phyloP scores from a whole-genome alignment of 768 basidiomycete species.

The Lactarius trivialis region DNA sequence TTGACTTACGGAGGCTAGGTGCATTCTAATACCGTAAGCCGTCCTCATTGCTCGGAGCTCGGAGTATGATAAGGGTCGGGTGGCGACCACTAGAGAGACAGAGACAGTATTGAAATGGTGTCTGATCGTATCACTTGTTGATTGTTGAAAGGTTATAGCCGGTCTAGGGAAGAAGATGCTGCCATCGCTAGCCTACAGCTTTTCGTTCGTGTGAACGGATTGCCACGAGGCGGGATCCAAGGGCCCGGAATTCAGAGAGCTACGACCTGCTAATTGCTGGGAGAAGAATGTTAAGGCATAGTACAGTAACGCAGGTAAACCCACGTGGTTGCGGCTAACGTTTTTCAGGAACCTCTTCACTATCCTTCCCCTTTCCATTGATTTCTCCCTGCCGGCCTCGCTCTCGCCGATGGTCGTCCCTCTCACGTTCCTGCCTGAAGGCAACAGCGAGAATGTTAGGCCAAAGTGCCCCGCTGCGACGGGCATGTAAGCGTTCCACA shows the following conservation, averaged over 20 bases:
- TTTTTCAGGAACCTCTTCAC: conserved; percentile 12
- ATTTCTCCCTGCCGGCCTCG: conserved; percentile 6
- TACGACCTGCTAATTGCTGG: conserved; percentile 13
- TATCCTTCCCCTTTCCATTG: conserved; percentile 7
- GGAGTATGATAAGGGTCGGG: neutral
- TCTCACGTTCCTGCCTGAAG: conserved; percentile 23
- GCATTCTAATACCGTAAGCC: conserved; percentile 15
- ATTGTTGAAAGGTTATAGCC: neutral
- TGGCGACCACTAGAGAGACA: neutral
- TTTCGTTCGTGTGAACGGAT: conserved; percentile 4
- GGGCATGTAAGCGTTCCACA: conserved; percentile 22
- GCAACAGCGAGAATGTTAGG: conserved; percentile 24
- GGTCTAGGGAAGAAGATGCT: neutral
- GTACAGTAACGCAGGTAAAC: conserved; percentile 1
- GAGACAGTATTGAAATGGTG: neutral
- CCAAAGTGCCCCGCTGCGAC: conserved; percentile 21
- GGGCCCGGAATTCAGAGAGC: neutral
- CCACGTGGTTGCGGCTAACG: conserved; percentile 7
- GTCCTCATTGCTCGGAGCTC: conserved; percentile 14
- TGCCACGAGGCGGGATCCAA: conserved; percentile 10
- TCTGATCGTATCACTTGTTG: neutral
- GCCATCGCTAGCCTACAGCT: conserved; percentile 1
- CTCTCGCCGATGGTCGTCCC: conserved; percentile 17
- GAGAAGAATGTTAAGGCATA: conserved; percentile 2
- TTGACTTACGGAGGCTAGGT: conserved; percentile 12